Evolutionary conservation across 257 asterid genomes (phyloP), one percentile per base, ranked within the genome.

Genomic region (Gardenia jasminoides): DNA sequence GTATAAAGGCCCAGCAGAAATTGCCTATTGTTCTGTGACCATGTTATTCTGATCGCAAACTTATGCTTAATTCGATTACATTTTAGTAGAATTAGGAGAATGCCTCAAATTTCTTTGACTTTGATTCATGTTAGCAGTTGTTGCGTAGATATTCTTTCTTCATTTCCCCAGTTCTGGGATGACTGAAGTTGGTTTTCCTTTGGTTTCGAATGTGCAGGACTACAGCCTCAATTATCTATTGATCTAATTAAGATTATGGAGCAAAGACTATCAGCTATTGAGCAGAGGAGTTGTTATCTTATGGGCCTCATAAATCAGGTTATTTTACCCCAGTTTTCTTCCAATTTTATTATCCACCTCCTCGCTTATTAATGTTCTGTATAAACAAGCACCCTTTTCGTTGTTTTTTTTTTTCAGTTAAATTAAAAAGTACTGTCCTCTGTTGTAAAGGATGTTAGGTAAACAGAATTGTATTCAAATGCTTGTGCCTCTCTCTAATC

Each of bases 191-290:
- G 9, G 19, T 36, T 67, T 26, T 79, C 26, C 31, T 30, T 50
- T 58, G 1, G 26, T 43, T 72, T n/a, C 28, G 26, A 79, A 44
- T 67, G 31, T 22, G 85, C 85, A 44, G 91, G 82, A 75, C 46
- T 78, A 70, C 88, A 80, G 59, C 91, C 90, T 75, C 92, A 92
- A 69, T 89, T 92, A 47, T 91, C 99, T 50, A n/a, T 69, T 50
- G 94, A 91, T 80, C 82, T 95, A 52, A 88, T 93, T 88, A 87
- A 90, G 77, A 88, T 91, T 41, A 95, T 95, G 99, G 97, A 95
- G 31, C 93, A 84, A 24, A 91, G 92, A 76, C 44, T 92, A 75
- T 75, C 90, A 24, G 87, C 95, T 31, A 81, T 95, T n/a, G 96
- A 91, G 79, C 85, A 76, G 69, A 91, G 98, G 66, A 83, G 84